These are phyloP conservation scores for Aureoboletus auriporus DNA, from an alignment of 768 basidiomycete genomes.

Conservation along the genomic window DNA sequence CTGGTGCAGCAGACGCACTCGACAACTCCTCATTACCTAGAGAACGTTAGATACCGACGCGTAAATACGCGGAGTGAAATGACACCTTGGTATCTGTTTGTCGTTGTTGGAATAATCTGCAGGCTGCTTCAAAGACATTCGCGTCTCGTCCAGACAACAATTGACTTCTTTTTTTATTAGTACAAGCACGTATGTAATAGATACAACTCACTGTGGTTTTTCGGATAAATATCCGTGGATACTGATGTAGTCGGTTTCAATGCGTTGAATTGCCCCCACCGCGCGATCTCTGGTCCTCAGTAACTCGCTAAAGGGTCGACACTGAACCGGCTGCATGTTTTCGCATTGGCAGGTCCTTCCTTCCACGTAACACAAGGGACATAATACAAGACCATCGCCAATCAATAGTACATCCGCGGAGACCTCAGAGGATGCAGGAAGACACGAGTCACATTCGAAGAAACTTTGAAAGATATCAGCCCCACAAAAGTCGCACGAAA, in stretches of 20 bases:
- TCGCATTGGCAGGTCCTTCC: slow-evolving; percentile 69
- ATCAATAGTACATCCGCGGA: slow-evolving; percentile 15
- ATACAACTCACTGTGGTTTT: slow-evolving; percentile 19
- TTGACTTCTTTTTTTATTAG: slow-evolving; percentile 18
- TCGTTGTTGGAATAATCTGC: slow-evolving; percentile 19
- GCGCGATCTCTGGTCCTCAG: slow-evolving; percentile 40
- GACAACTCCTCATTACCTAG: slow-evolving; percentile 19
- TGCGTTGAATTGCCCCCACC: slow-evolving; percentile 22
- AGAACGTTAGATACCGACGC: background rate
- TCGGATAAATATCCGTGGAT: slow-evolving; percentile 12
- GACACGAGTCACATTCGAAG: slow-evolving; percentile 63
- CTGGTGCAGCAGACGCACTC: slow-evolving; percentile 15
- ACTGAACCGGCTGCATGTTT: slow-evolving; percentile 59
- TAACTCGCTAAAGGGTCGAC: slow-evolving; percentile 46
- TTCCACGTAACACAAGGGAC: slow-evolving; percentile 71
- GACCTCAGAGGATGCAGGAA: slow-evolving; percentile 14
- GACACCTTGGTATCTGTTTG: slow-evolving; percentile 13
- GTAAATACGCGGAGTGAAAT: background rate
- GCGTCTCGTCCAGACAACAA: slow-evolving; percentile 18
- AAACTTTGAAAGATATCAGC: slow-evolving; percentile 80
- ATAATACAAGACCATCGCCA: slow-evolving; percentile 52
- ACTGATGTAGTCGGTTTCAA: slow-evolving; percentile 8
- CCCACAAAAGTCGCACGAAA: slow-evolving; percentile 75
- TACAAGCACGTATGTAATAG: background rate
- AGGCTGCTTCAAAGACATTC: slow-evolving; percentile 34